These are phyloP conservation scores for Aspergillus homomorphus DNA, from an alignment of 495 filamentous ascomycete species.

Conservation along the genomic window DNA sequence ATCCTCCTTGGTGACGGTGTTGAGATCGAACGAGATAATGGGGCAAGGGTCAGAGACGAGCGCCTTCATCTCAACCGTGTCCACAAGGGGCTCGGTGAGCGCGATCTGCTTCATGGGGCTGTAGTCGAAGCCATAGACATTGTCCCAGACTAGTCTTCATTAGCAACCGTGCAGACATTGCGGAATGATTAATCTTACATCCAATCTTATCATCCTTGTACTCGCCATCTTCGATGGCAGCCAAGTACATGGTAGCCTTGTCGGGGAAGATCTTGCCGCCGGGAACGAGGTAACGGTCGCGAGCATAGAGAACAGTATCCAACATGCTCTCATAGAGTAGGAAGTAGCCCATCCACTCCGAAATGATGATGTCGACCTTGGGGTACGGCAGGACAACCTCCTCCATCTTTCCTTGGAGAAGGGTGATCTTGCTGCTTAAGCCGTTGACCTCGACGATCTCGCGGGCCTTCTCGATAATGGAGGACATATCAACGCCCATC, in stretches of 20 bases:
- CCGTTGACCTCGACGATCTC: slow-evolving; percentile 88
- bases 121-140: slow-evolving; percentile 98
- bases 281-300: slow-evolving; percentile 82
- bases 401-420: slow-evolving; percentile 94
- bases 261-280: slow-evolving; percentile 89
- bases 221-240: slow-evolving; percentile 80
- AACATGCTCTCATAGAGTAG: slow-evolving; percentile 98
- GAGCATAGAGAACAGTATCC: slow-evolving; percentile 89
- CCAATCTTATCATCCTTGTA: slow-evolving; percentile 88
- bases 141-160: slow-evolving; percentile 75
- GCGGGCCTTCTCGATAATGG: slow-evolving; percentile 90
- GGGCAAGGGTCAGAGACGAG: slow-evolving; percentile 75
- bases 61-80: slow-evolving; percentile 74
- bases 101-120: slow-evolving; percentile 81
- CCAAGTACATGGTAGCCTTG: slow-evolving; percentile 85
- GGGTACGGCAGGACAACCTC: slow-evolving; percentile 83
- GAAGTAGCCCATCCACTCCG: slow-evolving; percentile 99
- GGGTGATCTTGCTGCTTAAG: slow-evolving; percentile 79
- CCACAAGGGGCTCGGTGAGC: slow-evolving; percentile 79
- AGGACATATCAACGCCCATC: slow-evolving; percentile 94
- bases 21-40: slow-evolving; percentile 78
- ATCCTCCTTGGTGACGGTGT: slow-evolving; percentile 69
- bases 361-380: slow-evolving; percentile 97
- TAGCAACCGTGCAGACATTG: slow-evolving; percentile 5
- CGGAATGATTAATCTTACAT: slow-evolving; percentile 51